Base-by-base conservation (phyloP, 2,329 filamentous ascomycete genomes). In the Trichoderma sp. region DNA sequence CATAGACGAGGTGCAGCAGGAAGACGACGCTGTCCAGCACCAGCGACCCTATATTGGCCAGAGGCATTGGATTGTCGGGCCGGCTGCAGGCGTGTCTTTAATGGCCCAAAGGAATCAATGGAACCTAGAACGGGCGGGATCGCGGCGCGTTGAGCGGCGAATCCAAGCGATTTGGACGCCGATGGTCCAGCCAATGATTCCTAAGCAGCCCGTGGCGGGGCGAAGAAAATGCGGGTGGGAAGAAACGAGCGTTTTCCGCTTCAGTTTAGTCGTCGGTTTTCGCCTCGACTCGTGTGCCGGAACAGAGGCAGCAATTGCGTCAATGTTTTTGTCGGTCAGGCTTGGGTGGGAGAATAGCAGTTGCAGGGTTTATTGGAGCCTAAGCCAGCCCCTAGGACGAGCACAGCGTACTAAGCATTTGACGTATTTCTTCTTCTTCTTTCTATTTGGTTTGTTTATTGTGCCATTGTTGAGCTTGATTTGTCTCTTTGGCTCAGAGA, bases 1-100 rank as follows among this genome's bases (percentile, higher is more conserved):
- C 85, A 77, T 87, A 87, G 73, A 86, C 82, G 70, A 88, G 80
- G 66, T 86, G 86, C 53, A 84, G 86, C 74, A 88, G 80, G 76
- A 88, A 88, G 76, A 87, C 84, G 68, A 87, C 80, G 74, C 87
- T 81, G 74, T 86, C 82, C 65, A 88, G 80, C 73, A 87, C 77
- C 39, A 86, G 80, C n/a, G 86, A 84, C 63, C 86, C 86, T 30
- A 88, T 77, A 79, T 87, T 84, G 76, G 82, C 81, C 72, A 88
- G 80, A 77, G 86, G 83, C 86, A 88, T 88, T 36, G 14, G 34
- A 36, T 36, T 36, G 39, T 73, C 34, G 53, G 51, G 30, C 43
- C 47, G 30, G 58, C 39, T 70, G 24, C 39, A 34, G 57, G n/a
- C 2, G 43, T 47, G 39, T 43, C 39, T 36, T 36, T 43, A 43